Evolutionary conservation across 345 rosid species (phyloP).

Genomic region (Citropsis articulata): DNA sequence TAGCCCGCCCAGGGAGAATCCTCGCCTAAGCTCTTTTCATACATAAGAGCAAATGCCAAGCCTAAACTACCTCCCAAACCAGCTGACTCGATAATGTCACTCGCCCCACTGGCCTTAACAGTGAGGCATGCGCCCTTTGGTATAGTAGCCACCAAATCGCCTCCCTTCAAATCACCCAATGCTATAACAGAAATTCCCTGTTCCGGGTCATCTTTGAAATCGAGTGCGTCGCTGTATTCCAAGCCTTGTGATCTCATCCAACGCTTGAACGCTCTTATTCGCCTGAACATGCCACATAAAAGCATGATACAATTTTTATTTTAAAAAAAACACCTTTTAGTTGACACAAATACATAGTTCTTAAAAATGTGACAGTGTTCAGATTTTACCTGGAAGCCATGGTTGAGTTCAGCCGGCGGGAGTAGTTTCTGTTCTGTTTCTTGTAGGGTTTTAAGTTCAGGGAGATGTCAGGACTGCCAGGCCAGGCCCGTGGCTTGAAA

Average conservation of each 20-base stretch:
- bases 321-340: neutral
- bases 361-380: neutral
- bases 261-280: constrained; percentile 76
- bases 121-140: constrained; percentile 86
- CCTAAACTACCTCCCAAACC: constrained; percentile 67
- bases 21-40: constrained; percentile 65
- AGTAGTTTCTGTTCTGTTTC: neutral
- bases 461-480: neutral
- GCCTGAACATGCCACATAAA: constrained; percentile 29
- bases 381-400: constrained; percentile 3
- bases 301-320: neutral
- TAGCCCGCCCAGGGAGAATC: constrained; percentile 79
- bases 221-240: constrained; percentile 50
- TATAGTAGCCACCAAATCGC: constrained; percentile 68
- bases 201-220: constrained; percentile 41
- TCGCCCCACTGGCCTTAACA: constrained; percentile 55
- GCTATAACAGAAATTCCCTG: constrained; percentile 58
- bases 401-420: neutral
- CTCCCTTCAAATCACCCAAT: constrained; percentile 55
- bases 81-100: constrained; percentile 48
- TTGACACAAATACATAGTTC: neutral
- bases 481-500: neutral
- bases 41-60: constrained; percentile 75
- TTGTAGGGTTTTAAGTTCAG: neutral
- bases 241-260: constrained; percentile 81